A percentile compares a stretch with the other conserved stretches of the same genome.
Evolutionary conservation across 2,329 filamentous ascomycete species (phyloP).

Genomic region (Microdochium paspali): DNA sequence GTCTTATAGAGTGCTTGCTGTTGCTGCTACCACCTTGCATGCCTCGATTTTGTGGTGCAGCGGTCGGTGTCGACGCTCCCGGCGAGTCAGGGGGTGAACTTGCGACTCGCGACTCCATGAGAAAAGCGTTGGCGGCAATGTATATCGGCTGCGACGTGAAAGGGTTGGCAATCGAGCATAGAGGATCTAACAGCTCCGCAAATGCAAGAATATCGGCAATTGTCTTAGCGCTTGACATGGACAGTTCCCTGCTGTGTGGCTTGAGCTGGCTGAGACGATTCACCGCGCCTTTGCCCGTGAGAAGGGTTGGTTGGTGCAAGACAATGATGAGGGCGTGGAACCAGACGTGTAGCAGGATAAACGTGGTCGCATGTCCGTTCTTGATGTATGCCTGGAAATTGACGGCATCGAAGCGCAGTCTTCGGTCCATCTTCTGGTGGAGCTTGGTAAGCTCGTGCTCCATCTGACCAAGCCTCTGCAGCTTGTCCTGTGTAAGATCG

Average conservation of each 20-base stretch:
- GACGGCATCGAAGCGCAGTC: conserved; percentile 71
- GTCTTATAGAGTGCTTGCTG: conserved; percentile 45
- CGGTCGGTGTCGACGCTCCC: conserved; percentile 7
- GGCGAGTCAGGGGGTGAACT: conserved; percentile 58
- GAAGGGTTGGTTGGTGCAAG: conserved; percentile 71
- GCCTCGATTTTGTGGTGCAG: conserved; percentile 7
- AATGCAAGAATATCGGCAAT: conserved; percentile 85
- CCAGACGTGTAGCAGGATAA: conserved; percentile 81
- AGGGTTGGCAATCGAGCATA: conserved; percentile 78
- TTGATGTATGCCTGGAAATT: conserved; percentile 84
- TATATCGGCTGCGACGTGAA: conserved; percentile 90
- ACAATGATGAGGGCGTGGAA: conserved; percentile 81
- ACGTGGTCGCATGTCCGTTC: conserved; percentile 73
- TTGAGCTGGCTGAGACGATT: conserved; percentile 60
- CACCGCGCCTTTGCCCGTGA: conserved; percentile 62
- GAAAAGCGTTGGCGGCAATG: conserved; percentile 79
- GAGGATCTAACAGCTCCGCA: conserved; percentile 75
- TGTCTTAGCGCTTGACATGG: conserved; percentile 85
- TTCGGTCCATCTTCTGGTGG: conserved; percentile 64
- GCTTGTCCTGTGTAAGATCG: conserved; percentile 66
- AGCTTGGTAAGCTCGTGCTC: conserved; percentile 66
- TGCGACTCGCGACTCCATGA: conserved; percentile 70
- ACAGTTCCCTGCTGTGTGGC: conserved; percentile 69
- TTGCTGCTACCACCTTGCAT: conserved; percentile 9
- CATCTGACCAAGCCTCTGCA: conserved; percentile 65